Percentiles rank a stretch among this genome's conserved stretches.
Evolutionary conservation across 331 rosid species (phyloP).

Genomic region (Rosa hybrid): DNA sequence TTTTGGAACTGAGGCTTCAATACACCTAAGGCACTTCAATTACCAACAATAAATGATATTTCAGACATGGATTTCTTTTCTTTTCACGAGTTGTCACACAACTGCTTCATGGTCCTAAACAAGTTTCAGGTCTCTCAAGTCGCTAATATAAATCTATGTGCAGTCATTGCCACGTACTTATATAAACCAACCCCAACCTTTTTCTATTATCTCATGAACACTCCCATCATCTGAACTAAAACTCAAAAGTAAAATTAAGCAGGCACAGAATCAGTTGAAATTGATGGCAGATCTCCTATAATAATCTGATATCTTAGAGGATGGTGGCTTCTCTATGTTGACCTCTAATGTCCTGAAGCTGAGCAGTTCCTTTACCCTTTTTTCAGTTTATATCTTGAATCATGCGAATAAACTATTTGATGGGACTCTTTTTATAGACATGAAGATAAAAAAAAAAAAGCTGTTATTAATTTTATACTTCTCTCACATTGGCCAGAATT

Average conservation of each 20-base stretch:
- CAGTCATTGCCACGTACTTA: neutral
- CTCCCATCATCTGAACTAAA: neutral
- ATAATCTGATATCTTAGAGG: neutral
- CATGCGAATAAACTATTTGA: neutral
- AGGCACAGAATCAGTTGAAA: neutral
- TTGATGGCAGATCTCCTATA: neutral
- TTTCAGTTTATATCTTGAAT: neutral
- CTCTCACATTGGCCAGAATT: neutral
- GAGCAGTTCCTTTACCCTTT: neutral
- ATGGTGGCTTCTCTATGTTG: neutral
- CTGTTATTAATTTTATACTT: neutral
- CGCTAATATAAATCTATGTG: neutral
- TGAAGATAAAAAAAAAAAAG: neutral
- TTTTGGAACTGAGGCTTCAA: conserved; percentile 20
- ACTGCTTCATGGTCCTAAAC: conserved; percentile 4
- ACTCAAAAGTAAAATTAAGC: neutral
- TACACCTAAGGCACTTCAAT: conserved; percentile 27
- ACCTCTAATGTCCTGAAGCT: neutral
- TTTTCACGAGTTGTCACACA: neutral
- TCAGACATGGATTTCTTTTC: conserved; percentile 7
- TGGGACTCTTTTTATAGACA: neutral
- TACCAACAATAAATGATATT: conserved; percentile 17
- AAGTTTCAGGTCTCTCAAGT: neutral
- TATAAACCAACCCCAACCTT: neutral
- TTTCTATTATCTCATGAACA: neutral